Evolutionary conservation across 75 land plant genomes (phyloP).

Genomic region (Gnetum montanum): DNA sequence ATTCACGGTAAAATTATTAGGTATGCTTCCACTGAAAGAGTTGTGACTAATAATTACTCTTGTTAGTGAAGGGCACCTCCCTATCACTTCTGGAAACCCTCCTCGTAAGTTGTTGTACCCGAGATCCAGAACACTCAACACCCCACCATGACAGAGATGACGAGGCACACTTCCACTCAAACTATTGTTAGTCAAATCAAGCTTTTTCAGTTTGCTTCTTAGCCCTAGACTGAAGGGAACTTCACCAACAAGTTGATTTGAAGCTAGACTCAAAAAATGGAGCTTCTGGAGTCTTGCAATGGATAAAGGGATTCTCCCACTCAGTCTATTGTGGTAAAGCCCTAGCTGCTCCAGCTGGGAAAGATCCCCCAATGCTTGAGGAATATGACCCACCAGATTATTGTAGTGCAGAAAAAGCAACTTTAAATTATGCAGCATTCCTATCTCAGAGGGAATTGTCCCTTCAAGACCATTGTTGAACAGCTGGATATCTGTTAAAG

Average conservation of each 20-base stretch:
- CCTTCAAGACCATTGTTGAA: constrained; percentile 16
- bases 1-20: constrained; percentile 11
- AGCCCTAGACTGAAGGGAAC: constrained; percentile 29
- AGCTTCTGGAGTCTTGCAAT: constrained; percentile 18
- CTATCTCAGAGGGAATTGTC: constrained; percentile 19
- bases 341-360: constrained; percentile 12
- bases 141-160: constrained; percentile 16
- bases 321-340: constrained; percentile 32
- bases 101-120: constrained; percentile 32
- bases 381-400: constrained; percentile 13
- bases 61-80: constrained; percentile 19
- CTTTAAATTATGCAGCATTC: background rate
- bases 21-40: constrained; percentile 20
- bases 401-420: constrained; percentile 2
- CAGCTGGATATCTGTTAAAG: constrained; percentile 10
- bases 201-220: constrained; percentile 3
- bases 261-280: constrained; percentile 14
- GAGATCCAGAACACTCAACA: constrained; percentile 18
- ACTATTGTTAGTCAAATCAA: constrained; percentile 36
- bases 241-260: constrained; percentile 26
- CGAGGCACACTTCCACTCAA: constrained; percentile 37
- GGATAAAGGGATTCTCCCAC: constrained; percentile 29
- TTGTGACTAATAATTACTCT: constrained; percentile 32
- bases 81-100: constrained; percentile 29
- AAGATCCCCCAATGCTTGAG: constrained; percentile 12